Conservation (phyloP, 805 yeast species). For the Priceomyces medius region DNA sequence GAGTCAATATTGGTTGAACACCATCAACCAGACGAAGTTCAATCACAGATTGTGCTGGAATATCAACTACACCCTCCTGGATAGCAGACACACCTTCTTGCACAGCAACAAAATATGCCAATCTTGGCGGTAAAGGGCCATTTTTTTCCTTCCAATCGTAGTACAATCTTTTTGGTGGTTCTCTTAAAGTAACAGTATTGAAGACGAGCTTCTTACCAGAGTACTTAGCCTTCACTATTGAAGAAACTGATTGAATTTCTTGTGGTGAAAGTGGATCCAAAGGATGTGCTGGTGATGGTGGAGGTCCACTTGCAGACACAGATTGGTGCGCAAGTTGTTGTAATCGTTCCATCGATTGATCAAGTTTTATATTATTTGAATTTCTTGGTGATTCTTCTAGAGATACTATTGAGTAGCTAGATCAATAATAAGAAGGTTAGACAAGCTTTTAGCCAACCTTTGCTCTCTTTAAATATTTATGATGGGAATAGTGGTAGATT, state of each 20-base stretch:
- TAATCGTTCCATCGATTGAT: constrained; percentile 70
- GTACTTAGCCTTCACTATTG: constrained; percentile 49
- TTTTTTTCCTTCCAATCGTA: constrained; percentile 62
- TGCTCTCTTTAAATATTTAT: too few species aligned
- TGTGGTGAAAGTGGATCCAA: constrained; percentile 66
- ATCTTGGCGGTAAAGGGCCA: constrained; percentile 65
- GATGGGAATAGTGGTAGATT: neutral
- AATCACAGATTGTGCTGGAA: constrained; percentile 47
- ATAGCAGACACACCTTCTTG: constrained; percentile 60
- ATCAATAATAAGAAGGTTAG: neutral
- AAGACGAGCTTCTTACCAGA: constrained; percentile 49
- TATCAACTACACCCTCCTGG: constrained; percentile 68
- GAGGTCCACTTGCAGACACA: constrained; percentile 53
- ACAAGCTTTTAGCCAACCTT: neutral
- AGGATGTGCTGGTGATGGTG: constrained; percentile 61
- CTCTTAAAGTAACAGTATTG: constrained; percentile 69
- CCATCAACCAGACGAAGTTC: constrained; percentile 52
- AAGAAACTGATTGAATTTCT: constrained; percentile 61
- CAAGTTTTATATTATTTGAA: too few species aligned
- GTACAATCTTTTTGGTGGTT: constrained; percentile 65
- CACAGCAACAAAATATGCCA: constrained; percentile 64
- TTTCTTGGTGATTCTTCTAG: too few species aligned
- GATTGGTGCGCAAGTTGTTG: constrained; percentile 63
- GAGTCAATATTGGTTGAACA: constrained; percentile 73
- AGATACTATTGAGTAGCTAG: too few species aligned